Conservation (phyloP, 2,329 filamentous ascomycete species). For the Dothistroma septosporum region DNA sequence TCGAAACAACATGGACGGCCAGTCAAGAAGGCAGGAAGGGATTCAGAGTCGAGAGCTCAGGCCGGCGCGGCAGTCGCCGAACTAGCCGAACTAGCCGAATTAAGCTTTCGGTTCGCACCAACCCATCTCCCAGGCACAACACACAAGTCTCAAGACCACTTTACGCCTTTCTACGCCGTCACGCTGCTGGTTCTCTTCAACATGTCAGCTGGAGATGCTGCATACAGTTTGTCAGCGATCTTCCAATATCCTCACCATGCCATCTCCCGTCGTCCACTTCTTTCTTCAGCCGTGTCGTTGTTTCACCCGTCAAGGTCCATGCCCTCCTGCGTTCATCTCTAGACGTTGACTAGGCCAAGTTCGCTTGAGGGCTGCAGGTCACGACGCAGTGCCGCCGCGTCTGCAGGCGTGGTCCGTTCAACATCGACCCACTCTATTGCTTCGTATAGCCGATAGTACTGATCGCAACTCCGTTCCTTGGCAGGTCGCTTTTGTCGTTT, state of each 20-base stretch:
- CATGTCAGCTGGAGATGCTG: background rate
- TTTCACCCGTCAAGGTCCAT: background rate
- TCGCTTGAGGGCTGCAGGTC: background rate
- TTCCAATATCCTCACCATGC: background rate
- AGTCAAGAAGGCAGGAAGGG: background rate
- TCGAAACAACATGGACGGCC: background rate
- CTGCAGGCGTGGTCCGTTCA: background rate
- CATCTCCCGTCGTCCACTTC: background rate
- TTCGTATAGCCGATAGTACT: background rate
- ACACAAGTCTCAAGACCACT: too few species aligned
- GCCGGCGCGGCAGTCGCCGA: background rate
- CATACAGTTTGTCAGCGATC: background rate
- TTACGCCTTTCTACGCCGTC: background rate
- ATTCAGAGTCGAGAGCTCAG: background rate
- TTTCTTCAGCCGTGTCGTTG: background rate
- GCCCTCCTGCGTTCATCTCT: background rate
- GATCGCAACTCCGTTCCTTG: too few species aligned
- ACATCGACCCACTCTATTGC: background rate
- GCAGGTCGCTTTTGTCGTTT: background rate
- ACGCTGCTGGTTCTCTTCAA: background rate
- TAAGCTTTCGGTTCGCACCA: background rate
- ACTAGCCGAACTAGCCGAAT: background rate
- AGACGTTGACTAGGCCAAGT: background rate
- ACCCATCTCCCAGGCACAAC: background rate
- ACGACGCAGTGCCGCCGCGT: background rate